phyloP scores from a whole-genome alignment of 257 asterid genomes.

The Coffea eugenioides region DNA sequence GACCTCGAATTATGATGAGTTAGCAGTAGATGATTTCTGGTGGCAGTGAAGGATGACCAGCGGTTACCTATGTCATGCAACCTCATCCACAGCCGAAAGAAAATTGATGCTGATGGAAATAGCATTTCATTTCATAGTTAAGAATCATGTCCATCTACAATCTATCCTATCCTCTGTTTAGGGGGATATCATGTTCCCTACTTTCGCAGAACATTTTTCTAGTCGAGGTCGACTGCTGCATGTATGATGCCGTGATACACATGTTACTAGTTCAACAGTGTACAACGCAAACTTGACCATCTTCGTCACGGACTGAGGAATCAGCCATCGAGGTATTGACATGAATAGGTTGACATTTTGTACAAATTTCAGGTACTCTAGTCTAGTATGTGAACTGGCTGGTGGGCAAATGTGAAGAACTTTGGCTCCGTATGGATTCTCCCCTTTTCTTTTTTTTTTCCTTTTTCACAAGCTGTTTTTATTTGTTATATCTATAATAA shows the following conservation, averaged over 20 bases:
- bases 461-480: no score
- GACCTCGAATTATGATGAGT: neutral
- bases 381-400: neutral
- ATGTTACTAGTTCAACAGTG: neutral
- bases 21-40: neutral
- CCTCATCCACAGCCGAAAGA: neutral
- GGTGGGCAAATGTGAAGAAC: neutral
- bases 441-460: no score
- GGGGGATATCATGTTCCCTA: neutral
- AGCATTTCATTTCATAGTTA: neutral
- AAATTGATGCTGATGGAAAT: slow-evolving; percentile 6
- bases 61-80: neutral
- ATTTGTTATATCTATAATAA: no score
- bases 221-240: neutral
- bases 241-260: neutral
- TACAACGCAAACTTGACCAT: neutral
- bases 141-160: no score
- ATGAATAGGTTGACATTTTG: neutral
- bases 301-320: neutral
- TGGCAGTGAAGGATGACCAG: neutral
- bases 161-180: no score
- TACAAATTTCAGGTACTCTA: neutral
- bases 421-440: neutral
- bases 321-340: neutral
- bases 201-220: neutral